Percentiles rank a stretch among this genome's conserved stretches.
These are phyloP conservation scores for Trichoderma asperelloides DNA, from an alignment of 495 filamentous ascomycete species.

Conservation along the genomic window DNA sequence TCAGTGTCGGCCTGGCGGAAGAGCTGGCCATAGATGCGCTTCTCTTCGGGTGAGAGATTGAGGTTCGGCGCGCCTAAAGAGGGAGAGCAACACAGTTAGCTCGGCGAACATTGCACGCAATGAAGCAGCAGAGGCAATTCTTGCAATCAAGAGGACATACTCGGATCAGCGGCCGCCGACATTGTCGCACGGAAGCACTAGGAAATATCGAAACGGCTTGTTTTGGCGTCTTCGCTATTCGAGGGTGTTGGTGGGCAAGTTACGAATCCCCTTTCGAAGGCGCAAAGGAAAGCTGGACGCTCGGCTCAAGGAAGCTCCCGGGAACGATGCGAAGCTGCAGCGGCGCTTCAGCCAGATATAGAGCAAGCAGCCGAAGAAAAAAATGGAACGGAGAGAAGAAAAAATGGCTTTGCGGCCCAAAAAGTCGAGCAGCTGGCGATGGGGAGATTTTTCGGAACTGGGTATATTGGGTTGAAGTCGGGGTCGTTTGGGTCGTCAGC, in stretches of 20 bases:
- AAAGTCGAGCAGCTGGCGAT: not conserved
- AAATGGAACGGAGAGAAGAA: not conserved
- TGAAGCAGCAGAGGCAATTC: not conserved
- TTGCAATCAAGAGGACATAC: not conserved
- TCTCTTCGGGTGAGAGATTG: constrained; percentile 85
- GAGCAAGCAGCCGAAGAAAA: not conserved
- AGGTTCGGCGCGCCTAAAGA: constrained; percentile 55
- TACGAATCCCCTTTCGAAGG: not conserved
- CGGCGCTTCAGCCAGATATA: not conserved
- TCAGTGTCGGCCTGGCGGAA: constrained; percentile 86
- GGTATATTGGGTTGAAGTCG: constrained; percentile 4
- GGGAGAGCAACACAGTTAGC: not conserved
- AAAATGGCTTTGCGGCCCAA: not conserved
- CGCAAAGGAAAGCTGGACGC: not conserved
- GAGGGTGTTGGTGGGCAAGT: not conserved
- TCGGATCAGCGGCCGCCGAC: not conserved
- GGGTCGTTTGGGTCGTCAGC: not conserved
- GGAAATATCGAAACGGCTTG: not conserved
- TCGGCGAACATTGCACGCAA: not conserved
- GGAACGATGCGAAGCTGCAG: not conserved
- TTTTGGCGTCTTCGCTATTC: not conserved
- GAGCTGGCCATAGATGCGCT: constrained; percentile 82
- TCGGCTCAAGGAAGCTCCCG: not conserved
- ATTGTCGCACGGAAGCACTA: constrained; percentile 6
- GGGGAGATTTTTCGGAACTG: not conserved